A percentile compares a stretch with the other conserved stretches of the same genome.
Conservation (phyloP, 2,329 filamentous ascomycete species). For the Cercospora zeae-maydis region DNA sequence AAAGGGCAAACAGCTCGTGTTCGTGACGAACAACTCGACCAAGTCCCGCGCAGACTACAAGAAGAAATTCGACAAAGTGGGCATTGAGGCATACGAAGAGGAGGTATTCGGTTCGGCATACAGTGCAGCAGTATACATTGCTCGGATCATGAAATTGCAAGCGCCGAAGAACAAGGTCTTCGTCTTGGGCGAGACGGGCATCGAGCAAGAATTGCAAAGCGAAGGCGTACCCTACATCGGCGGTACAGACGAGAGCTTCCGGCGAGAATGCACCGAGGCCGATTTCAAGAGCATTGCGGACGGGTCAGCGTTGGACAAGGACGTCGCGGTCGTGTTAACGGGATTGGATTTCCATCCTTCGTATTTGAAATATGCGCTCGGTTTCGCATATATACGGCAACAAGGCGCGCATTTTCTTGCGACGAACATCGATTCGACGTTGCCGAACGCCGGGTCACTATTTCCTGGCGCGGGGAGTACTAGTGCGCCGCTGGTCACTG, state of each 20-base stretch:
- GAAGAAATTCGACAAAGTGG: conserved; percentile 79
- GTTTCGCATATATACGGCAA: conserved; percentile 73
- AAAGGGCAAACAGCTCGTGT: conserved; percentile 85
- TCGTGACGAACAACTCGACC: conserved; percentile 98
- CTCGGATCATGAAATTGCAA: conserved; percentile 78
- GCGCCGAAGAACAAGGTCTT: conserved; percentile 86
- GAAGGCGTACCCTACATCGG: conserved; percentile 79
- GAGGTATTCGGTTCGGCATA: conserved; percentile 97
- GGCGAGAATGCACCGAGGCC: conserved; percentile 72
- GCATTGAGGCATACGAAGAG: conserved; percentile 76
- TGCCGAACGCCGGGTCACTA: conserved; percentile 75
- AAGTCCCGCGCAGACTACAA: conserved; percentile 91
- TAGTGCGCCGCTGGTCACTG: conserved; percentile 69
- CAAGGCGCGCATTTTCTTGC: conserved; percentile 82
- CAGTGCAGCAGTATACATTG: conserved; percentile 92
- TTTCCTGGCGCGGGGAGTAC: conserved; percentile 90
- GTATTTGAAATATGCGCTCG: conserved; percentile 84
- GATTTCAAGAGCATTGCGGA: conserved; percentile 75
- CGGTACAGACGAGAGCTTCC: conserved; percentile 75
- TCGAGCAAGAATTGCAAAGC: conserved; percentile 79
- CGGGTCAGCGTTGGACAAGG: conserved; percentile 73
- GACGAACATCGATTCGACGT: conserved; percentile 87
- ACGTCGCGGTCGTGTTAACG: conserved; percentile 83
- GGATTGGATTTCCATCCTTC: conserved; percentile 94
- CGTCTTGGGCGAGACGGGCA: conserved; percentile 84